phyloP scores from a whole-genome alignment of 768 basidiomycete genomes.

The Artomyces pyxidatus region DNA sequence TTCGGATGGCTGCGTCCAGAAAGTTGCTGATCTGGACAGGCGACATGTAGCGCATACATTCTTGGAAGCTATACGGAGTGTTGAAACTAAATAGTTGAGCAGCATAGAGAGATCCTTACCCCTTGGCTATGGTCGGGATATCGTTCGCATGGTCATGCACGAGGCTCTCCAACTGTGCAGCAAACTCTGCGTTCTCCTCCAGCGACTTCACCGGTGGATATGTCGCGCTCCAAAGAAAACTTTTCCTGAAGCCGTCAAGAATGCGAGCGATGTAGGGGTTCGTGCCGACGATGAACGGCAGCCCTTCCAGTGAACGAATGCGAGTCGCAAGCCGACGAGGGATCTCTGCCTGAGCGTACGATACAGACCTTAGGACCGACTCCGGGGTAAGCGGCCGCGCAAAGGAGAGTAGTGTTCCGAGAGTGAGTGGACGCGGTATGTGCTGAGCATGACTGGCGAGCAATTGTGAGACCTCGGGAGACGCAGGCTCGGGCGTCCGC shows the following conservation, averaged over 20 bases:
- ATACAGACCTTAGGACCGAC: slow-evolving; percentile 67
- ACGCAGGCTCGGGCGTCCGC: slow-evolving; percentile 40
- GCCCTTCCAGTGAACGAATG: slow-evolving; percentile 61
- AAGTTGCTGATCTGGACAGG: slow-evolving; percentile 72
- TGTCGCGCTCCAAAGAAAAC: slow-evolving; percentile 62
- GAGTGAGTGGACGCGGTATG: slow-evolving; percentile 59
- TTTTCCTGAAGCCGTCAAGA: slow-evolving; percentile 57
- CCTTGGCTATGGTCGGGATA: slow-evolving; percentile 86
- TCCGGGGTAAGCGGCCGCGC: slow-evolving; percentile 64
- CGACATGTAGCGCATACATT: slow-evolving; percentile 78
- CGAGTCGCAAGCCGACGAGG: slow-evolving; percentile 71
- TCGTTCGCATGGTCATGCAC: slow-evolving; percentile 80
- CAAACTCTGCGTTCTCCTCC: slow-evolving; percentile 63
- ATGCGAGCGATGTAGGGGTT: slow-evolving; percentile 79
- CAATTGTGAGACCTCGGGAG: slow-evolving; percentile 47
- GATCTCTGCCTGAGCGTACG: slow-evolving; percentile 67
- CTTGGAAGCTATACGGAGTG: slow-evolving; percentile 57
- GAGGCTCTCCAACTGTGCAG: slow-evolving; percentile 56
- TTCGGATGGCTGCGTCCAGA: slow-evolving; percentile 77
- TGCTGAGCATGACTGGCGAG: slow-evolving; percentile 57
- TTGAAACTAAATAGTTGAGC: neutral
- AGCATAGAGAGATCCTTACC: slow-evolving; percentile 33
- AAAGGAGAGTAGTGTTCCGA: slow-evolving; percentile 66
- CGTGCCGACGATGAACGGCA: slow-evolving; percentile 85
- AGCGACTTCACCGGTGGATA: slow-evolving; percentile 58